Base-by-base conservation (phyloP, 2,329 filamentous ascomycete genomes). In the Trichoderma koningii region DNA sequence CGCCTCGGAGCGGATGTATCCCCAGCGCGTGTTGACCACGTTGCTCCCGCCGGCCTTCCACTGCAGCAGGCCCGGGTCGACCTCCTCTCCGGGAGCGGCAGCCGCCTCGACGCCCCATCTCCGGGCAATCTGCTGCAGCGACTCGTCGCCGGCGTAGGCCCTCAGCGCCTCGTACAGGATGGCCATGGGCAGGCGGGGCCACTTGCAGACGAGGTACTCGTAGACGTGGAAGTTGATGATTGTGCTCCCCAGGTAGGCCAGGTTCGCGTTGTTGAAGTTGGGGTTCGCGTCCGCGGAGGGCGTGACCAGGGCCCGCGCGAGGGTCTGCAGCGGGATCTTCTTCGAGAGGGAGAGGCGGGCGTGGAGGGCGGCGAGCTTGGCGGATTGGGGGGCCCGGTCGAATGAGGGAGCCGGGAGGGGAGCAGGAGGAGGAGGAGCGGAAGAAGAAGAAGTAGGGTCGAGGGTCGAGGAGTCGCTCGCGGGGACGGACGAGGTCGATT, bases 51-150 rank as follows among this genome's bases (percentile, higher is more conserved):
- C 77, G 74, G 78, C 78, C 78, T 79, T 80, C 82, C 93, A 96
- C 75, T 98, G 95, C 67, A 99, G 82, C 62, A 96, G 82, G 6
- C 94, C 95, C 0, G 93, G 89, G 75, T 99, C 95, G 64, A 98
- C 93, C 79, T 98, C 94, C 66, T 87, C 87, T 57, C 94, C 95
- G 0, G 95, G 95, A 21, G 87, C 89, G 12, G 90, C 91, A n/a
- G 92, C 94, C 50, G 83, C 80, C 76, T 98, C 94, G 17, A 98
- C 87, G 78, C 95, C 95, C 95, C 95, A 99, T 79, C 95, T 90
- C 68, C 84, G 82, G 17, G 91, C 87, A 69, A 98, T 85, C 21
- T 87, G 82, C 59, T 88, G 81, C 53, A 98, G 83, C 1, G 93
- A 88, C 69, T 87, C 86, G 6, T 87, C 84, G 5, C 95, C 95